Conservation (phyloP, 2,329 filamentous ascomycete species). For the Fusarium staphyleae region DNA sequence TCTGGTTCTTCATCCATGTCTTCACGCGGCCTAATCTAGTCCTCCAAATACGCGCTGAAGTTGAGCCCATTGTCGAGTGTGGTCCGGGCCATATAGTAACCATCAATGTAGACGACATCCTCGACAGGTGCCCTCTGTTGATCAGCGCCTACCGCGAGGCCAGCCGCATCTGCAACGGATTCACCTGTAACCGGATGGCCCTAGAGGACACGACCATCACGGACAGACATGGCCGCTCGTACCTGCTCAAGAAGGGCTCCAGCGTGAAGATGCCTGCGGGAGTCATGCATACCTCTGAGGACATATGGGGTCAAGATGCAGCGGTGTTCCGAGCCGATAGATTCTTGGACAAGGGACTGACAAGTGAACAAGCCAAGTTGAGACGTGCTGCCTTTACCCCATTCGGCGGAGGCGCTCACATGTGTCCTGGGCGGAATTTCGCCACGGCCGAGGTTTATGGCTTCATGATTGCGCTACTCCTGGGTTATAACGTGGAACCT, state of each 20-base stretch:
- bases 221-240: constrained; percentile 3
- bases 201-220: constrained; percentile 4
- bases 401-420: constrained; percentile 16
- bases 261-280: constrained; percentile 10
- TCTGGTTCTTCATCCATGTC: constrained; percentile 15
- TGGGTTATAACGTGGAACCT: constrained; percentile 1
- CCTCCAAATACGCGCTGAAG: background rate
- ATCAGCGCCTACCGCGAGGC: constrained; percentile 11
- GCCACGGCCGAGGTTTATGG: constrained; percentile 9
- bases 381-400: constrained; percentile 11
- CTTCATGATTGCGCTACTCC: constrained; percentile 5
- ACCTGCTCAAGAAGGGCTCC: constrained; percentile 12
- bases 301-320: constrained; percentile 9
- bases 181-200: constrained; percentile 1
- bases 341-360: constrained; percentile 1
- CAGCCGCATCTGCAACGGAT: constrained; percentile 1
- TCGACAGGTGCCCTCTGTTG: constrained; percentile 6
- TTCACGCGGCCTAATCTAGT: constrained; percentile 4
- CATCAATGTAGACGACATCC: background rate
- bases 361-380: background rate
- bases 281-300: constrained; percentile 1
- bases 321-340: background rate
- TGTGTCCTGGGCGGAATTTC: constrained; percentile 15
- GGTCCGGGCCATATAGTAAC: background rate
- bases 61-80: background rate